Percentiles rank a stretch among this genome's conserved stretches.
Conservation (phyloP, 495 filamentous ascomycete species). For the Oleoguttula mirabilis region DNA sequence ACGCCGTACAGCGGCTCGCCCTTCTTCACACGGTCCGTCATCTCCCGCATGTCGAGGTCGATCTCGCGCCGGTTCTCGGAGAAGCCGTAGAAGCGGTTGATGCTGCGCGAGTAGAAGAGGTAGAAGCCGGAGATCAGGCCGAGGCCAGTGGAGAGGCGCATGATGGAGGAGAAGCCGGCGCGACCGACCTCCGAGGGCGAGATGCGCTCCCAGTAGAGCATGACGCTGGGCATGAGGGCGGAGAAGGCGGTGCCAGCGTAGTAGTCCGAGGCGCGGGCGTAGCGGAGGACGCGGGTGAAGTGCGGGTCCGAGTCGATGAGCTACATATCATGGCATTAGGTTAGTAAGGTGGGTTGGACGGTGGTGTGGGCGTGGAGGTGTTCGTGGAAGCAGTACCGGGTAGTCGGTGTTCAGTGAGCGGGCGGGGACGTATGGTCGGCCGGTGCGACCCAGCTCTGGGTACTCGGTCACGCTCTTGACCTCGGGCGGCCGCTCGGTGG, state of each 20-base stretch:
- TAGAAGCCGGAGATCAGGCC: slow-evolving; percentile 64
- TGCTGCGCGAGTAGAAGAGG: slow-evolving; percentile 64
- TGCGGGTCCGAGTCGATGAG: slow-evolving; percentile 47
- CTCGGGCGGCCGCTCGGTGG: slow-evolving; percentile 10
- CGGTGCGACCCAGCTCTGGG: slow-evolving; percentile 14
- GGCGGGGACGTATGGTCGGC: slow-evolving; percentile 52
- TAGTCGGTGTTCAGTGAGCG: slow-evolving; percentile 65
- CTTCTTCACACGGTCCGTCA: slow-evolving; percentile 87
- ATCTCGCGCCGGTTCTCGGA: slow-evolving; percentile 81
- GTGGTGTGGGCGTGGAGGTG: too few relatives aligned
- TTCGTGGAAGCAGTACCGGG: too few relatives aligned
- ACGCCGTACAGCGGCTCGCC: slow-evolving; percentile 85
- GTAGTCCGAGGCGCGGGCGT: slow-evolving; percentile 78
- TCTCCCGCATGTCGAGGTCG: slow-evolving; percentile 95
- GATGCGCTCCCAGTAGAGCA: slow-evolving; percentile 68
- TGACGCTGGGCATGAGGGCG: slow-evolving; percentile 54
- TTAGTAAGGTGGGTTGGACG: too few relatives aligned
- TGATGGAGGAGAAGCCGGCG: slow-evolving; percentile 66
- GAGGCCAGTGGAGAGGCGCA: slow-evolving; percentile 65
- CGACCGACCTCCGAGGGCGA: slow-evolving; percentile 69
- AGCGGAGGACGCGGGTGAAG: slow-evolving; percentile 73
- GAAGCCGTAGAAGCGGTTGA: slow-evolving; percentile 78
- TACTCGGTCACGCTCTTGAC: slow-evolving; percentile 10
- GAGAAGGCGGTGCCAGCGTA: slow-evolving; percentile 51
- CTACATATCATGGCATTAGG: slow-evolving; percentile 1